Percentiles rank a stretch among this genome's conserved stretches.
phyloP scores from a whole-genome alignment of 2,329 filamentous ascomycete genomes.

The Neonectria coccinea region DNA sequence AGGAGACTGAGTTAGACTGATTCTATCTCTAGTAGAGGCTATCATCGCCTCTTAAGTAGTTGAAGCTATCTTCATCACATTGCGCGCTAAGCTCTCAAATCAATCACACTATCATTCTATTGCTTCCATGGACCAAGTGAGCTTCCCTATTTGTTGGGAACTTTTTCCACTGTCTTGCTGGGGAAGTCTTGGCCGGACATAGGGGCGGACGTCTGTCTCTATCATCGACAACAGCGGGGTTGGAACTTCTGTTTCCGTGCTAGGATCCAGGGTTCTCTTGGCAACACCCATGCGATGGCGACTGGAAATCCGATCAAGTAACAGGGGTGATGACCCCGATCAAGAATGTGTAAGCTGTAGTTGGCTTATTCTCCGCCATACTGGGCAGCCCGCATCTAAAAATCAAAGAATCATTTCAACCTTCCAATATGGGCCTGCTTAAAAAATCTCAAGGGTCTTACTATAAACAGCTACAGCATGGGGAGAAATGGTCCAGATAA shows the following conservation, averaged over 20 bases:
- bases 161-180: constrained; percentile 11
- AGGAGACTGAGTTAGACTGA: constrained; percentile 5
- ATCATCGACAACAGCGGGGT: background rate
- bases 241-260: constrained; percentile 24
- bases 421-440: background rate
- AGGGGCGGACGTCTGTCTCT: background rate
- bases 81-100: background rate
- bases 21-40: background rate
- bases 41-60: background rate
- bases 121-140: constrained; percentile 2
- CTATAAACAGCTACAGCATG: background rate
- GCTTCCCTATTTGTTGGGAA: constrained; percentile 18
- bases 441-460: background rate
- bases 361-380: background rate
- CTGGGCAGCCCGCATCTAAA: background rate
- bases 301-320: constrained; percentile 7
- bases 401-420: background rate
- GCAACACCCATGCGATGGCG: constrained; percentile 6
- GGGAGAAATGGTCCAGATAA: constrained; percentile 3
- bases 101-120: background rate
- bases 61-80: background rate
- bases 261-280: background rate
- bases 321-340: background rate
- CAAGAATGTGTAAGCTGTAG: background rate
- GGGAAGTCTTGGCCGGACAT: constrained; percentile 16